A percentile compares a stretch with the other conserved stretches of the same genome.
phyloP scores from a whole-genome alignment of 805 yeast species.

The Sugiyamaella valdiviana region DNA sequence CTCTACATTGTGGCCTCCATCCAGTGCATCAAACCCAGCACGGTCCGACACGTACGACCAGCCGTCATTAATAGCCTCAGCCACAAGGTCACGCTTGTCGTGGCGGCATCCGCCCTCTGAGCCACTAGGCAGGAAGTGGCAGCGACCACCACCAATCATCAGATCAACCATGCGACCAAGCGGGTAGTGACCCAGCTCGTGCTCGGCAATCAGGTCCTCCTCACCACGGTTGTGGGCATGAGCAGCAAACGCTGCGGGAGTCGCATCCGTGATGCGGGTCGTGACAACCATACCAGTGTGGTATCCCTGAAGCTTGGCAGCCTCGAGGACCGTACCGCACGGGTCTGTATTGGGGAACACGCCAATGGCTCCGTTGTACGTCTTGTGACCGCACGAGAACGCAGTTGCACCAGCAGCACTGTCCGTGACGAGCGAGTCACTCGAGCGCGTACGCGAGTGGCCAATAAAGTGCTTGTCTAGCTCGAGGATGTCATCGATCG shows the following conservation, averaged over 20 bases:
- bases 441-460: conserved; percentile 76
- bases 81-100: conserved; percentile 63
- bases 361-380: conserved; percentile 90
- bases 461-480: conserved; percentile 74
- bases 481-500: conserved; percentile 48
- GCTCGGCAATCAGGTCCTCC: conserved; percentile 82
- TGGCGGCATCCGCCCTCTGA: conserved; percentile 56
- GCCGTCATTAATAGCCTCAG: conserved; percentile 54
- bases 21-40: conserved; percentile 49
- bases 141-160: conserved; percentile 87
- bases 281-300: conserved; percentile 88
- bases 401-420: conserved; percentile 98
- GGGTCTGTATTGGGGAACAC: conserved; percentile 64
- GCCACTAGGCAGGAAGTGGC: conserved; percentile 60
- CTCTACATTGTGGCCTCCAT: conserved; percentile 54
- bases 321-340: conserved; percentile 84
- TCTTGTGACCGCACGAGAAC: conserved; percentile 74
- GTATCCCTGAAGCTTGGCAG: conserved; percentile 74
- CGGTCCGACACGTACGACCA: conserved; percentile 61
- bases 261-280: conserved; percentile 88
- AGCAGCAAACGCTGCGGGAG: conserved; percentile 84
- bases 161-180: conserved; percentile 76
- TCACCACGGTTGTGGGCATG: conserved; percentile 72
- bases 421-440: conserved; percentile 74
- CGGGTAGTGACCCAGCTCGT: conserved; percentile 75